Conservation (phyloP, 805 yeast genomes). For the Starmerella vitae region DNA sequence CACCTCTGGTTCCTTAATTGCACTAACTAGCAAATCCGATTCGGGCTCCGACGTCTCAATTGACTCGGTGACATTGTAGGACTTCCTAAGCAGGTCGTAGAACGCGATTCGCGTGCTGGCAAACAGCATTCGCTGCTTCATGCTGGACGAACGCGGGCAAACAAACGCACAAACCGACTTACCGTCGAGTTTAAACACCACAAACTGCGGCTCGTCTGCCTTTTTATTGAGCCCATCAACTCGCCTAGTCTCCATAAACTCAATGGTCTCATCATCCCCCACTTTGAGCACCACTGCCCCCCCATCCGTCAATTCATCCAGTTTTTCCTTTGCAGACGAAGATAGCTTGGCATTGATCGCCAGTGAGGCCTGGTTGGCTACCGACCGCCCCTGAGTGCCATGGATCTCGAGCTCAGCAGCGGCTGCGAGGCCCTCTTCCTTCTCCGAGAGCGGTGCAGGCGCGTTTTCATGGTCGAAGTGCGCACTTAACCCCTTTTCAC, state of each 20-base stretch:
- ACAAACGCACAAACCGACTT: conserved; percentile 56
- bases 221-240: conserved; percentile 23
- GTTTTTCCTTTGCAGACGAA: conserved; percentile 17
- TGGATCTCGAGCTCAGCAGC: conserved; percentile 35
- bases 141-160: conserved; percentile 83
- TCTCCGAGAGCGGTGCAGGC: conserved; percentile 41
- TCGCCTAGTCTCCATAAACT: conserved; percentile 25
- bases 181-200: conserved; percentile 22
- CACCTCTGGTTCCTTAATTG: neutral
- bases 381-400: conserved; percentile 23
- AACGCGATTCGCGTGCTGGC: conserved; percentile 51
- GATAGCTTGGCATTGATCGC: conserved; percentile 18
- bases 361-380: conserved; percentile 18
- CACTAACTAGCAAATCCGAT: conserved; percentile 4
- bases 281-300: conserved; percentile 27
- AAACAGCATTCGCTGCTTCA: conserved; percentile 82
- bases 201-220: conserved; percentile 46
- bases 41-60: conserved; percentile 18
- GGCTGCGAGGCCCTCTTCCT: conserved; percentile 40
- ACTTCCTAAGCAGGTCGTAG: conserved; percentile 21
- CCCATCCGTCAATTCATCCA: conserved; percentile 18
- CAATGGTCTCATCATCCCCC: conserved; percentile 45
- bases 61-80: conserved; percentile 1
- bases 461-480: conserved; percentile 29
- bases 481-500: conserved; percentile 36